Percentiles rank a stretch among this genome's conserved stretches.
phyloP scores from a whole-genome alignment of 345 rosid species.

The Euphorbia tirucalli region DNA sequence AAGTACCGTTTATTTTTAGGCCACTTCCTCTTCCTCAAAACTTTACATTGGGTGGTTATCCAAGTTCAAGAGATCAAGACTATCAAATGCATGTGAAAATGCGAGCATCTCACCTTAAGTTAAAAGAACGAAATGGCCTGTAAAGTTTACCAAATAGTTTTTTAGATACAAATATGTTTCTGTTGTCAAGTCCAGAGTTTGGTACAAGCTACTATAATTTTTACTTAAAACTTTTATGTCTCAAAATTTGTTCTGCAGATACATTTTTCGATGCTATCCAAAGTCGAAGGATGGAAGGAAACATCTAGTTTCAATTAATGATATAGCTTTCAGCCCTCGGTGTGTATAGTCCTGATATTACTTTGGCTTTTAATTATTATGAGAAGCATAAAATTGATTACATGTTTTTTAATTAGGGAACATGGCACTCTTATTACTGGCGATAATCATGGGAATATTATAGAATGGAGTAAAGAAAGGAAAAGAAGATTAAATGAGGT shows the following conservation, averaged over 20 bases:
- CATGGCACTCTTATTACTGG: conserved; percentile 67
- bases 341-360: conserved; percentile 34
- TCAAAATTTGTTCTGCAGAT: conserved; percentile 40
- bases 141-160: background rate
- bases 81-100: background rate
- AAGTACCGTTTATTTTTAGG: no score
- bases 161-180: background rate
- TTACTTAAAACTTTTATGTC: background rate
- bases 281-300: conserved; percentile 56
- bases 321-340: conserved; percentile 60
- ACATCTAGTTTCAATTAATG: conserved; percentile 61
- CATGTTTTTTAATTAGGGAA: conserved; percentile 36
- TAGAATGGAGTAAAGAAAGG: conserved; percentile 63
- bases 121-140: no score
- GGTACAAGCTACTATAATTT: background rate
- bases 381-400: conserved; percentile 11
- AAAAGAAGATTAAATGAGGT: conserved; percentile 75
- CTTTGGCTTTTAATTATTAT: conserved; percentile 11
- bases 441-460: conserved; percentile 68
- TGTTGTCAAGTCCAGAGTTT: background rate
- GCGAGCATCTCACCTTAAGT: background rate
- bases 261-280: conserved; percentile 74
- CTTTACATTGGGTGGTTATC: background rate
- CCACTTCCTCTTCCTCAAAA: background rate
- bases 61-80: background rate